Evolutionary conservation across 164 flowering plant genomes (phyloP), one percentile per base, ranked within the genome.

Genomic region (Aristolochia contorta): DNA sequence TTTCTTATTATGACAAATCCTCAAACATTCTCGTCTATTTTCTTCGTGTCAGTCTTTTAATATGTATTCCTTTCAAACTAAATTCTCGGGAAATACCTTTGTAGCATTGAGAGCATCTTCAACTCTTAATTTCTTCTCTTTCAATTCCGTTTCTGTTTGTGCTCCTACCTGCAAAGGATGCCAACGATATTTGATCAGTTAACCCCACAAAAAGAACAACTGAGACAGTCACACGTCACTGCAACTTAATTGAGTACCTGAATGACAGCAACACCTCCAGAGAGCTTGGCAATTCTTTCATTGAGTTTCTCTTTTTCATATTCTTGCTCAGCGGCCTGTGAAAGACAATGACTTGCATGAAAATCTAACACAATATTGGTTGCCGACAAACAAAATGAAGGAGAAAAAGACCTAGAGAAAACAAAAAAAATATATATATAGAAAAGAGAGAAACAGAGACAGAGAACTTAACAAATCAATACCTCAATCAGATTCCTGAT

Each of bases 91-190:
- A 54, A 22, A 27, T 73, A 86, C 98, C 97, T 90, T 93, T 24
- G 99, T 90, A 30, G 99, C 99, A 74, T 93, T 93, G 46, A 90
- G 89, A 61, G 99, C 99, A 81, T 93, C 99, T 71, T 93, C 99
- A 30, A 93, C 99, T 71, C 99, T 86, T 74, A 93, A 66, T 61
- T 93, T 62, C 58, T 93, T 90, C 57, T 90, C 99, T 69, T 90
- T 93, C 51, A 93, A 74, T 71, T 93, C 99, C 21, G 96, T 90
- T 68, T 93, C 99, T 55, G 99, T 93, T 78, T 93, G 99, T 16
- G 99, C 99, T 59, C 99, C 97, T 75, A 93, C 97, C 98, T 93
- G 68, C n/a, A 60, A 58, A 13, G 12, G 43, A 30, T 15, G 59
- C 18, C 20, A 49, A 32, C 16, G 56, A 21, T 45, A 21, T 55